Conservation (phyloP, 2,329 filamentous ascomycete species). For the Aspergillus amoenus region DNA sequence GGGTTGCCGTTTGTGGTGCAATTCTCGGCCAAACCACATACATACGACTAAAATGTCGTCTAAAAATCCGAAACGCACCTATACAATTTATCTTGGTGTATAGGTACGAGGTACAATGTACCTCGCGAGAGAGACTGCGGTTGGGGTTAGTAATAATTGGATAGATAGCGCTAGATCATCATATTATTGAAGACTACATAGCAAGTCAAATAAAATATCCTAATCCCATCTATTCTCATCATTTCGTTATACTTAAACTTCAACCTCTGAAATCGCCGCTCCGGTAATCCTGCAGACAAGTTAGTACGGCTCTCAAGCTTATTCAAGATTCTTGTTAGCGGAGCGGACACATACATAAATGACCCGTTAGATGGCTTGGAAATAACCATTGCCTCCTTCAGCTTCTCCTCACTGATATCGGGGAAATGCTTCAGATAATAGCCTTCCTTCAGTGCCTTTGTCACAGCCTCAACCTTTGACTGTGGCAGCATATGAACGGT, state of each 20-base stretch:
- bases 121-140: not conserved
- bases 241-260: constrained; percentile 20
- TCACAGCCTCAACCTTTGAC: constrained; percentile 76
- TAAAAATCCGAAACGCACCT: no score
- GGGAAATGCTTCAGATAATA: constrained; percentile 78
- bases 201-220: not conserved
- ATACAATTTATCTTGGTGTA: not conserved
- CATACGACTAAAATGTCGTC: not conserved
- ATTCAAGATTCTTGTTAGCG: not conserved
- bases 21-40: not conserved
- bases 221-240: not conserved
- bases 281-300: constrained; percentile 33
- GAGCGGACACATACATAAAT: constrained; percentile 36
- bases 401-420: constrained; percentile 68
- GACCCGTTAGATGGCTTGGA: constrained; percentile 66
- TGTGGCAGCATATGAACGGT: constrained; percentile 89
- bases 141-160: not conserved
- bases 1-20: not conserved
- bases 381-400: constrained; percentile 78
- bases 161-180: not conserved
- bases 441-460: constrained; percentile 71
- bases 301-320: constrained; percentile 15
- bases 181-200: constrained; percentile 11
- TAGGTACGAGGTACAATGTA: not conserved
- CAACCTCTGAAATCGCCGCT: constrained; percentile 35